These are phyloP conservation scores for Tetrapyrgos nigripes DNA, from an alignment of 1,284 basidiomycete genomes.

Conservation along the genomic window DNA sequence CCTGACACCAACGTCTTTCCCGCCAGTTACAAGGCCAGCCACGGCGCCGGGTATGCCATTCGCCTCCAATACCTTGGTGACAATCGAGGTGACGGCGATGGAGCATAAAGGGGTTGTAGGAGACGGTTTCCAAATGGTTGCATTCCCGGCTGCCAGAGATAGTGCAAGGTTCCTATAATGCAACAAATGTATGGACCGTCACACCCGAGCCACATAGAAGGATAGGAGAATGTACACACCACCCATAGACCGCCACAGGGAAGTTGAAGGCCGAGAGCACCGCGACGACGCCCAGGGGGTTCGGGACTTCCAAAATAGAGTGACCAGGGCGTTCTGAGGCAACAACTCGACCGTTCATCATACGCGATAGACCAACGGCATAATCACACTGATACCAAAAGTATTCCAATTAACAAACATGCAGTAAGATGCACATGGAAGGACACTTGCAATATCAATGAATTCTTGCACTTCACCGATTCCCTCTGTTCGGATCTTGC, in stretches of 20 bases:
- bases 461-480: constrained; percentile 95
- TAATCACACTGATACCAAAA: constrained; percentile 52
- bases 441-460: constrained; percentile 84
- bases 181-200: constrained; percentile 10
- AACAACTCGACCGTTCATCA: constrained; percentile 89
- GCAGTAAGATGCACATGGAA: not conserved
- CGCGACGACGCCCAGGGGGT: constrained; percentile 92
- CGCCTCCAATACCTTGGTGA: constrained; percentile 80
- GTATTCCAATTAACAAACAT: constrained; percentile 5
- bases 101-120: constrained; percentile 88
- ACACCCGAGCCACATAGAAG: not conserved
- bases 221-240: constrained; percentile 48
- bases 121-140: constrained; percentile 95
- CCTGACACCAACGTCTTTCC: constrained; percentile 80
- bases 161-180: constrained; percentile 84
- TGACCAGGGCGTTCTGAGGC: constrained; percentile 91
- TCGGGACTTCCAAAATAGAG: constrained; percentile 91
- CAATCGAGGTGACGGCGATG: constrained; percentile 88
- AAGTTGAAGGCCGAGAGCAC: constrained; percentile 95
- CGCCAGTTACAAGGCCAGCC: constrained; percentile 85
- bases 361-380: constrained; percentile 84
- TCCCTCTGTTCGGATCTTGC: constrained; percentile 94
- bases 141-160: constrained; percentile 90
- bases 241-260: constrained; percentile 90
- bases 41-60: constrained; percentile 87